Conservation (phyloP, 495 filamentous ascomycete genomes). For the Penicillium roqueforti region DNA sequence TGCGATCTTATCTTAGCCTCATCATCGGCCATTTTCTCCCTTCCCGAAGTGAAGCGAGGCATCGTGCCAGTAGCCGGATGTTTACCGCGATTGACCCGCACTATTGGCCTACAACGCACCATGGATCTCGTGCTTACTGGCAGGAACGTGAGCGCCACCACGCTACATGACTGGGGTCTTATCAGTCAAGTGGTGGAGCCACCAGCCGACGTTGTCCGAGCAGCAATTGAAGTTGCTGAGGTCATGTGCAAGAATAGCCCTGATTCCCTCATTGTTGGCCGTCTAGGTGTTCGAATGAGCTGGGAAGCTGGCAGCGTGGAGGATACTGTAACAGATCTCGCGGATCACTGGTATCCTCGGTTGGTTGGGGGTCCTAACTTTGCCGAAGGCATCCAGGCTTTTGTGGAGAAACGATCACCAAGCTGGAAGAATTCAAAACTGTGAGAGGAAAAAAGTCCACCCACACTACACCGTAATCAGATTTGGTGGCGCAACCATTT, state of each 20-base stretch:
- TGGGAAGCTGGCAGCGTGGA: conserved; percentile 65
- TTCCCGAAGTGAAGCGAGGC: conserved; percentile 68
- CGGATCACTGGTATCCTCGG: conserved; percentile 53
- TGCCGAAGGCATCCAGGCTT: conserved; percentile 70
- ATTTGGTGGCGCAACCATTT: not conserved
- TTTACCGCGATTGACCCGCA: conserved; percentile 67
- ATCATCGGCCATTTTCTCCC: conserved; percentile 49
- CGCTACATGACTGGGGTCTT: conserved; percentile 63
- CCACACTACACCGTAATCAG: conserved; percentile 2
- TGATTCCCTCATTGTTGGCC: conserved; percentile 63
- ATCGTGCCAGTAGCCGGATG: conserved; percentile 67
- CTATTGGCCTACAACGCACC: conserved; percentile 62
- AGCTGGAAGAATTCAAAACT: conserved; percentile 72
- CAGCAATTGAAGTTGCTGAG: conserved; percentile 18
- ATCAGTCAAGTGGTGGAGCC: conserved; percentile 38
- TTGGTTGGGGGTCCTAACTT: conserved; percentile 70
- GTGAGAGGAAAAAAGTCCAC: conserved; percentile 27
- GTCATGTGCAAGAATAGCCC: conserved; percentile 53
- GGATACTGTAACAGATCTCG: conserved; percentile 55
- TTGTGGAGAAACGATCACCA: conserved; percentile 73
- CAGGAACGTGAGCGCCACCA: conserved; percentile 49
- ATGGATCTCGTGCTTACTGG: conserved; percentile 69
- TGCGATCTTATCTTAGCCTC: conserved; percentile 65
- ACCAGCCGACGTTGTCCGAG: conserved; percentile 26
- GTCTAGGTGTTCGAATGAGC: conserved; percentile 60